Base-by-base conservation (phyloP, 768 basidiomycete genomes). In the Rhizopogon rudus region DNA sequence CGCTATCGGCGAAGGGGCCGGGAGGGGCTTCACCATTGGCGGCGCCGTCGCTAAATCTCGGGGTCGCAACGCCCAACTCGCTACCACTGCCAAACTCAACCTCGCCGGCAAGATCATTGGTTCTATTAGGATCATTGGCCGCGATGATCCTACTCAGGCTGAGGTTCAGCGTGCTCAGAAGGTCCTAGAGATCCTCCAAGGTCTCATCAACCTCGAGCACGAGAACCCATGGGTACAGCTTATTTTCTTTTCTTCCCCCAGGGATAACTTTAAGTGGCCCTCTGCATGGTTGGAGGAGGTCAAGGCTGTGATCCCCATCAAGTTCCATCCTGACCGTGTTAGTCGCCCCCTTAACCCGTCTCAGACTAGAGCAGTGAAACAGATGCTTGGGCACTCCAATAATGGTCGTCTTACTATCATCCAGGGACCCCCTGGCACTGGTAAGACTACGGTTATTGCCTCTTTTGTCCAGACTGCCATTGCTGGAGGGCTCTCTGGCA, bases 391-490 rank as follows among this genome's bases (percentile, higher is more conserved):
- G n/a, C 56, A 64, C 16, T 63, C 66, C 66, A 60, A 73, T 63
- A 39, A 61, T 29, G 44, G 59, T 58, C 62, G 77, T 61, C 35
- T 81, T 65, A 67, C 71, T 72, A 55, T 55, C 37, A 69, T 54
- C 39, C 73, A 72, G 39, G 83, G 82, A 1, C 85, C 84, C 35
- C 84, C 86, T 57, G 86, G 86, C 1, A 86, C 84, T 53, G 87
- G 87, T 17, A 88, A 88, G 64, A 88, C 87, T 0, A 82, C 83
- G 42, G 86, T 88, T 2, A 88, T 88, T 68, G 81, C 83, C 10
- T 73, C 79, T 6, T 87, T 74, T 76, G 83, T 86, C 10, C 67
- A 77, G 20, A 70, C 71, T 59, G 78, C 82, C 40, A 62, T 79
- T 22, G 59, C 66, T 28, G 62, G 62, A 45, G 73, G 73, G 0